Evolutionary conservation across 164 flowering plant genomes (phyloP), one percentile per base, ranked within the genome.

Genomic region (Platanus orientalis): DNA sequence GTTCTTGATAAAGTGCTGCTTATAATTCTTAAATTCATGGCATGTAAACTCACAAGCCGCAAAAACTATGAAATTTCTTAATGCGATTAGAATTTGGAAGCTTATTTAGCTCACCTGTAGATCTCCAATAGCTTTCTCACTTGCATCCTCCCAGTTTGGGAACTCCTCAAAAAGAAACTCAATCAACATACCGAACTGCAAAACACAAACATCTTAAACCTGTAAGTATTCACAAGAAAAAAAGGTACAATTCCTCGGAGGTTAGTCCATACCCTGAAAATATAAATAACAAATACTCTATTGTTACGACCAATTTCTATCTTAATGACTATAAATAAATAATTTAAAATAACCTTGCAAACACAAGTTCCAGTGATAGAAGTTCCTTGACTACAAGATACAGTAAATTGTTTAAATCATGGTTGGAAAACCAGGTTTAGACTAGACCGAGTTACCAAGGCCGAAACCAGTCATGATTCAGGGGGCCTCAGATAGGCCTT

Each of bases 171-270:
- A 94, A 4, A 94, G 85, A 68, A 57, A 89, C 67, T 89, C 96
- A 71, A 94, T 94, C 80, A 91, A 44, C 99, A 94, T 94, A 6
- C 99, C 99, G 79, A 94, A 94, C 99, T 94, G 92, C 78, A 78
- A 54, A 54, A 13, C 49, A 16, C 26, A 36, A 36, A 36, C 40
- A 55, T 13, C n/a, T 29, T 29, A 27, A 56, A 24, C 50, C 10
- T 16, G 7, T n/a, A 58, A 14, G 6, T 26, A 36, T 11, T 16
- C 17, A 55, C 7, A 29, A 29, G 40, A n/a, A 27, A 29, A 2
- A 16, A 14, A 32, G n/a, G 4, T n/a, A 56, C 4, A 6, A 56
- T 5, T 40, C 39, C 39, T 9, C 5, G 9, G 39, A 32, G 39
- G 9, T 4, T 9, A 32, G 9, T 32, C 39, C 5, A 9, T 32